Base-by-base conservation (phyloP, 495 filamentous ascomycete species). In the Opeltia flavorubescens region DNA sequence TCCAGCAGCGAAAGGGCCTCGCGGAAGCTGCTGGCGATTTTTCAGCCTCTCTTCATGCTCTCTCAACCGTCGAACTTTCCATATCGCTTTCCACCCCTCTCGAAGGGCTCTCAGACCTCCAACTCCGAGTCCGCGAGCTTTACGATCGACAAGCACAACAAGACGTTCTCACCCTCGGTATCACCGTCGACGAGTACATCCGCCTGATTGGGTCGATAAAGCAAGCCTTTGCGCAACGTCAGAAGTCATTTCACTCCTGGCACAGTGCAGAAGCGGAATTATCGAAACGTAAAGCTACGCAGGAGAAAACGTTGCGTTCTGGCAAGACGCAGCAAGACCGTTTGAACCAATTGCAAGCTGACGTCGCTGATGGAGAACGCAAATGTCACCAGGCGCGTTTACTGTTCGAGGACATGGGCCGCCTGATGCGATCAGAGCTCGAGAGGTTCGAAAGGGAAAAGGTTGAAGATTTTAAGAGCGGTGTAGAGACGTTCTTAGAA, bases 401-500 rank as follows among this genome's bases (percentile, higher is more conserved):
- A 47, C 62, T 94, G 46, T 98, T 98, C 60, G 91, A 98, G 50
- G 93, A 98, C 59, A 95, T 98, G 91, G 91, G 91, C 11, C 74
- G 86, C 23, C 67, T 94, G 59, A 89, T 98, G 88, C 75, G 86
- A 31, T 67, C 70, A 25, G 91, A 98, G 63, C 70, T 98, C 49
- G 91, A 96, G 51, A 71, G 88, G 24, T 98, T 98, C 56, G 91
- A 96, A 68, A 77, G 77, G 55, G 91, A 98, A 67, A 98, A 98
- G 69, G 91, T 98, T 6, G 91, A 98, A 61, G 91, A 98, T 62
- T 98, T 98, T 66, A 98, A 96, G 69, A 89, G 83, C 50, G 93
- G 86, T 0, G 89, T 98, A 2, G 91, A 98, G 68, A 98, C 91
- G 0, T 98, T 89, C 62, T 67, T 98, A 53, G 91, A 98, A 66